Evolutionary conservation across 1,139 yeast species (phyloP).

Genomic region (Blastobotrys capitulatus): DNA sequence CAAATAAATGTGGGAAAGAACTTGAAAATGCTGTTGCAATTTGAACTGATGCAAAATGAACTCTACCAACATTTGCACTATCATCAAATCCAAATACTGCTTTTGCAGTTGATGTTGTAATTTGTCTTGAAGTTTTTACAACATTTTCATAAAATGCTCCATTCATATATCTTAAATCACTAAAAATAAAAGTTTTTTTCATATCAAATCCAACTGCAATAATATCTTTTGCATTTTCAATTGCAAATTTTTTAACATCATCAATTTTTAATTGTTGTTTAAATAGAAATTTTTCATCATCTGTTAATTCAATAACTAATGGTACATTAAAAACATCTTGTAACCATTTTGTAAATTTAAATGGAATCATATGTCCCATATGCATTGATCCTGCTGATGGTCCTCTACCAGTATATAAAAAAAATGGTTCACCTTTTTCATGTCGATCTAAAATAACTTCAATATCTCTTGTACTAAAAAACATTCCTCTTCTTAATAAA

Average conservation of each 20-base stretch:
- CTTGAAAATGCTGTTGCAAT: conserved; percentile 95
- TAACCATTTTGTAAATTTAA: conserved; percentile 93
- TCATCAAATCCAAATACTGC: conserved; percentile 98
- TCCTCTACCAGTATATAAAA: conserved; percentile 96
- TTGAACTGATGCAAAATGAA: conserved; percentile 94
- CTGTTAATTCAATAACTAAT: conserved; percentile 91
- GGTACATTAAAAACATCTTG: conserved; percentile 98
- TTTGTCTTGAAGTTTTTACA: conserved; percentile 88
- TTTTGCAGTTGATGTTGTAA: conserved; percentile 92
- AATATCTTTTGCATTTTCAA: conserved; percentile 80
- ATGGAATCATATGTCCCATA: conserved; percentile 96
- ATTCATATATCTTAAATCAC: conserved; percentile 89
- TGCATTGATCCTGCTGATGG: conserved; percentile 96
- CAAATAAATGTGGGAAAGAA: conserved; percentile 91
- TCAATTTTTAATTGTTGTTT: conserved; percentile 84
- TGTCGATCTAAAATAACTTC: conserved; percentile 72
- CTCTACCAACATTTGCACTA: conserved; percentile 88
- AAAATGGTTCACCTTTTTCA: conserved; percentile 93
- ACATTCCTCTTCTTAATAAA: conserved; percentile 82
- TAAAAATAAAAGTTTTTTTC: conserved; percentile 88
- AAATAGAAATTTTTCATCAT: conserved; percentile 95
- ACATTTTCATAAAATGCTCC: conserved; percentile 93
- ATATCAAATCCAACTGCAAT: conserved; percentile 94
- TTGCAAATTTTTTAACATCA: conserved; percentile 76
- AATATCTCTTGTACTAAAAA: conserved; percentile 91